Conservation (phyloP, 2,329 filamentous ascomycete genomes). For the Shiraia bambusicola region DNA sequence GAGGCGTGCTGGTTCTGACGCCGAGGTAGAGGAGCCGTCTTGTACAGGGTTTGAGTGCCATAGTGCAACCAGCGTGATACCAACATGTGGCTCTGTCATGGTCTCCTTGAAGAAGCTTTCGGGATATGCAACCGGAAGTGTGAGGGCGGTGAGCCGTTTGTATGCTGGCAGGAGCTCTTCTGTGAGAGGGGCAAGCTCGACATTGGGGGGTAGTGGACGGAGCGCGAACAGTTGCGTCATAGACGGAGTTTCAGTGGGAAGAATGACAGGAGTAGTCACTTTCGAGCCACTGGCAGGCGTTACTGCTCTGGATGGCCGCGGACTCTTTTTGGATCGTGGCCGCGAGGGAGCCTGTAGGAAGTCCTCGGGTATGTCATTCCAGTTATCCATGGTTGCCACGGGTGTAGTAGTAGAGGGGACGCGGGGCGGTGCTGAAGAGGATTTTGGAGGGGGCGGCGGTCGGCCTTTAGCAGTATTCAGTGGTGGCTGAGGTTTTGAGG, state of each 20-base stretch:
- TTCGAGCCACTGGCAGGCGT: constrained; percentile 20
- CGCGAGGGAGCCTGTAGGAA: constrained; percentile 27
- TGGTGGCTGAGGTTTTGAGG: constrained; percentile 8
- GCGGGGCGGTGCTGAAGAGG: constrained; percentile 19
- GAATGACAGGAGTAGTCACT: constrained; percentile 17
- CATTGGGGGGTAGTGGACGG: constrained; percentile 49
- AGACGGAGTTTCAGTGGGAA: constrained; percentile 7
- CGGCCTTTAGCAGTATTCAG: constrained; percentile 9
- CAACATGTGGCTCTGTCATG: constrained; percentile 55
- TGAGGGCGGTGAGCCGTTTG: constrained; percentile 58
- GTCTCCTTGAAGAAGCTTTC: constrained; percentile 63
- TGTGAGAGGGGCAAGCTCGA: constrained; percentile 56
- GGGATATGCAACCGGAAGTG: constrained; percentile 63
- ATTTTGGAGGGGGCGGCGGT: constrained; percentile 24
- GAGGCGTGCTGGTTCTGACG: constrained; percentile 37
- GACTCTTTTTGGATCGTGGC: constrained; percentile 28
- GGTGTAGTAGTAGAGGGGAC: constrained; percentile 17
- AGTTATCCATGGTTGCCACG: constrained; percentile 24
- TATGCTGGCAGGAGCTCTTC: constrained; percentile 57
- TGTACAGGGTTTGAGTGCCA: constrained; percentile 47
- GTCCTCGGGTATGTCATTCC: constrained; percentile 33
- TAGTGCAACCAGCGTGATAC: constrained; percentile 60
- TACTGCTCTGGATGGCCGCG: constrained; percentile 20
- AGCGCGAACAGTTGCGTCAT: constrained; percentile 28
- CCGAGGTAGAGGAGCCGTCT: background rate